Evolutionary conservation across 2,329 filamentous ascomycete species (phyloP).

Genomic region (Phoma sp.): DNA sequence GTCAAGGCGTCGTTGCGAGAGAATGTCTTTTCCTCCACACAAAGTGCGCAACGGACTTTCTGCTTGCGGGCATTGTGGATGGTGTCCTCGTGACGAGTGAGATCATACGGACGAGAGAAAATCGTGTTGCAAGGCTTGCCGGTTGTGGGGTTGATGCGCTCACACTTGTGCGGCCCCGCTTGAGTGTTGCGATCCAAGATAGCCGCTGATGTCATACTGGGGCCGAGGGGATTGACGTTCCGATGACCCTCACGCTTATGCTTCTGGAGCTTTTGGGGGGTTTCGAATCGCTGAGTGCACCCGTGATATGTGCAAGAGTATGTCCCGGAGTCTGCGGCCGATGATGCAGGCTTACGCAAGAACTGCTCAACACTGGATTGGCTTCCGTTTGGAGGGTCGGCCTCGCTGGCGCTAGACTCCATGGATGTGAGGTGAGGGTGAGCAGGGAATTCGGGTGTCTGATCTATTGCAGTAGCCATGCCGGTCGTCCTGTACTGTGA

Average conservation of each 20-base stretch:
- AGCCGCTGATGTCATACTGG: conserved; percentile 59
- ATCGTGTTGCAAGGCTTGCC: conserved; percentile 93
- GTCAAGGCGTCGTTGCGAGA: conserved; percentile 94
- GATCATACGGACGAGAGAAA: conserved; percentile 94
- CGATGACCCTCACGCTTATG: conserved; percentile 95
- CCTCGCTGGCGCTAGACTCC: conserved; percentile 66
- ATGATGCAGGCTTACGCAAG: conserved; percentile 64
- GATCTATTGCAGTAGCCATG: conserved; percentile 44
- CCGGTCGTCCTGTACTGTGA: conserved; percentile 44
- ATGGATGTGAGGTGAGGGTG: conserved; percentile 64
- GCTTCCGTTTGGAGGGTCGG: conserved; percentile 51
- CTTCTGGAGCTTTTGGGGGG: conserved; percentile 84
- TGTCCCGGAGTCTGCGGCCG: conserved; percentile 79
- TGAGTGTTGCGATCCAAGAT: conserved; percentile 76
- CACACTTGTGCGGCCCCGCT: conserved; percentile 90
- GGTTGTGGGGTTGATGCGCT: conserved; percentile 91
- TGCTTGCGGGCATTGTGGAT: conserved; percentile 95
- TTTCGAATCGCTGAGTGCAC: conserved; percentile 86
- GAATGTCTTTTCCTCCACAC: conserved; percentile 96
- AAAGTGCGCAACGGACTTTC: conserved; percentile 91
- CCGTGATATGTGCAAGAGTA: conserved; percentile 97
- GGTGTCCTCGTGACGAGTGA: conserved; percentile 95
- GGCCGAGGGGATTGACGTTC: conserved; percentile 44
- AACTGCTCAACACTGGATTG: conserved; percentile 46
- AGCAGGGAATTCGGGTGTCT: conserved; percentile 64